Conservation (phyloP, 2,329 filamentous ascomycete genomes). For the Orbilia quercus region DNA sequence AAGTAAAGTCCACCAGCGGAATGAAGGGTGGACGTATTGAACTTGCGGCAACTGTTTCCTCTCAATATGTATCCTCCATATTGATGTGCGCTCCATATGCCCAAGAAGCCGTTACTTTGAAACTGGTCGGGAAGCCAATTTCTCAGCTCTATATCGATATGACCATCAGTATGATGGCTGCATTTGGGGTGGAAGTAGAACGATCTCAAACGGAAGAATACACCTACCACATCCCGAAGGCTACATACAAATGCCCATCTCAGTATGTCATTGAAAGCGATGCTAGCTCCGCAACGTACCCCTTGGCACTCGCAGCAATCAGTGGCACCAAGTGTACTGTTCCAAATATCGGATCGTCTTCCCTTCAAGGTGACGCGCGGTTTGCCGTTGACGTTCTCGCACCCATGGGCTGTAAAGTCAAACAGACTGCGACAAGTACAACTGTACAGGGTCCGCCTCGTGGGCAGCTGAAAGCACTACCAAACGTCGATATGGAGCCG, state of each 20-base stretch:
- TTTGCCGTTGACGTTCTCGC: conserved; percentile 90
- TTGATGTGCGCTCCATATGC: conserved; percentile 97
- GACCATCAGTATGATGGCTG: conserved; percentile 97
- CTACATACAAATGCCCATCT: conserved; percentile 81
- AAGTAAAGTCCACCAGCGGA: conserved; percentile 82
- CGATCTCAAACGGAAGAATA: conserved; percentile 82
- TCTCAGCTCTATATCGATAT: conserved; percentile 98
- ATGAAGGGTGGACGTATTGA: conserved; percentile 89
- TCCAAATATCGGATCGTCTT: conserved; percentile 92
- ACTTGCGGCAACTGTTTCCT: conserved; percentile 92
- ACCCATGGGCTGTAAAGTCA: conserved; percentile 92
- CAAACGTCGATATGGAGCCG: conserved; percentile 94
- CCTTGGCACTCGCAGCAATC: conserved; percentile 91
- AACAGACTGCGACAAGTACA: conserved; percentile 85
- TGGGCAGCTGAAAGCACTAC: conserved; percentile 78
- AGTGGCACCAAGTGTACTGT: conserved; percentile 95
- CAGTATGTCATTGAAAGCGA: conserved; percentile 96
- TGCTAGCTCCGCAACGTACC: conserved; percentile 96
- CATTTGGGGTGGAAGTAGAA: conserved; percentile 85
- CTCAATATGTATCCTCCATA: conserved; percentile 98
- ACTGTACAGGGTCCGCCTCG: conserved; percentile 88
- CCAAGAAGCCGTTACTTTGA: conserved; percentile 89
- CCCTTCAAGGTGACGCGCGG: conserved; percentile 91
- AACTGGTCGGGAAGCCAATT: conserved; percentile 94
- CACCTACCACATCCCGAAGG: conserved; percentile 92